Evolutionary conservation across 2,329 filamentous ascomycete genomes (phyloP).

Genomic region (Alternaria burnsii): DNA sequence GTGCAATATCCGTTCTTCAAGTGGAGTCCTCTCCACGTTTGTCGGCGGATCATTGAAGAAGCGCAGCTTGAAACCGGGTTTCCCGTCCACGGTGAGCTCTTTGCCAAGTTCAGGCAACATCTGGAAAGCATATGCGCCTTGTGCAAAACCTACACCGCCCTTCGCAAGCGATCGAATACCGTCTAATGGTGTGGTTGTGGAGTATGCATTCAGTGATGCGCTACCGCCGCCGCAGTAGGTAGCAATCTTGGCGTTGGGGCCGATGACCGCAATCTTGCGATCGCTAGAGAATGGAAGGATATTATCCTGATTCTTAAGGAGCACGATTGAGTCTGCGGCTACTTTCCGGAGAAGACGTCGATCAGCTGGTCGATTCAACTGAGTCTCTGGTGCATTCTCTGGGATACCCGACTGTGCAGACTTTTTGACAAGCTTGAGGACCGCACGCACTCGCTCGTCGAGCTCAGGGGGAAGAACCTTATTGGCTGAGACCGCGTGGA

Average conservation of each 20-base stretch:
- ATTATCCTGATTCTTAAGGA: not conserved
- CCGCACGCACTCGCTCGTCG: conserved; percentile 12
- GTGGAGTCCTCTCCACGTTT: not conserved
- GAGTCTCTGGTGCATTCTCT: not conserved
- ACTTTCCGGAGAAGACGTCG: not conserved
- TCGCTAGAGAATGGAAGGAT: not conserved
- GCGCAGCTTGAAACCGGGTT: not conserved
- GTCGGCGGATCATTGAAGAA: not conserved
- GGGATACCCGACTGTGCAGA: not conserved
- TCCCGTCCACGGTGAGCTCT: not conserved
- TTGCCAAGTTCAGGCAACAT: not conserved
- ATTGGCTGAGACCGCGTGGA: conserved; percentile 1
- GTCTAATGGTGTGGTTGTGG: not conserved
- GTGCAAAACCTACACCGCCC: not conserved
- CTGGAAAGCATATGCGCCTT: not conserved
- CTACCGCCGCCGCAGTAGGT: conserved; percentile 11
- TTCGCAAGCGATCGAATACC: not conserved
- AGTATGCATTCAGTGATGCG: conserved; percentile 4
- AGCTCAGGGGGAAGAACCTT: conserved; percentile 51
- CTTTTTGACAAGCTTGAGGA: conserved; percentile 63
- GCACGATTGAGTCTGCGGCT: not conserved
- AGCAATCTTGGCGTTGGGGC: conserved; percentile 68
- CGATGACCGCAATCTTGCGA: conserved; percentile 67
- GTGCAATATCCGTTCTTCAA: not conserved
- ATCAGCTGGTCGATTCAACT: not conserved